Evolutionary conservation across 2,329 filamentous ascomycete genomes (phyloP), one percentile per base, ranked within the genome.

Genomic region (Sporothrix globosa): DNA sequence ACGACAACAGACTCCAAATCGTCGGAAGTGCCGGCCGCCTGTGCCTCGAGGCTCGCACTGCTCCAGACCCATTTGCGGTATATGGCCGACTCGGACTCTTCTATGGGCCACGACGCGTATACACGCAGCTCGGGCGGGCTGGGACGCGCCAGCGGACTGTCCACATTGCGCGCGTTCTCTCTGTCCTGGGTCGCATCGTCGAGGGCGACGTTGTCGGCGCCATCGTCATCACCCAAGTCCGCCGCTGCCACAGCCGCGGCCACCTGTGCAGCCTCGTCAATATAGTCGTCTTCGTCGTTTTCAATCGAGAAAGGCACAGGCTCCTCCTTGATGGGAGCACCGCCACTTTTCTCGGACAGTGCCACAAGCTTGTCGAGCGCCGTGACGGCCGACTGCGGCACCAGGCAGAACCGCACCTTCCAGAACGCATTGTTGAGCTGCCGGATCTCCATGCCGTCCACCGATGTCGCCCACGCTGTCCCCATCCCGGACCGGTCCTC

Each of bases 121-220:
- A 75, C 24, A 10, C 71, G 72, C 69, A 75, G 70, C 34, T 74
- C 73, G 0, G 71, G 71, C 10, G 69, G 50, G 2, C 50, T 24
- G 9, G 66, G 72, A 13, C n/a, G 17, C 11, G 56, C 50, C 14
- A 74, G 70, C 2, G 73, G 73, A n/a, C 73, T 74, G 70, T 74
- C 73, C 24, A 83, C 79, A 72, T 82, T 80, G 7, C 81, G 76
- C 56, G 85, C 80, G 44, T 84, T 79, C 71, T 82, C 82, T 56
- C 81, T 80, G 68, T 61, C 53, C 4, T 50, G 68, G 39, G 46
- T 39, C 1, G 21, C 2, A 6, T 84, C 83, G 34, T 84, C 82
- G 0, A 44, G 41, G 41, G 79, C 76, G 39, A 79, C 80, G 68
- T 81, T 80, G 21, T 81, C 75, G 60, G 56, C 34, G 19, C 13